Evolutionary conservation across 2,329 filamentous ascomycete species (phyloP), one percentile per base, ranked within the genome.

Genomic region (Orbilia ellipsospora): DNA sequence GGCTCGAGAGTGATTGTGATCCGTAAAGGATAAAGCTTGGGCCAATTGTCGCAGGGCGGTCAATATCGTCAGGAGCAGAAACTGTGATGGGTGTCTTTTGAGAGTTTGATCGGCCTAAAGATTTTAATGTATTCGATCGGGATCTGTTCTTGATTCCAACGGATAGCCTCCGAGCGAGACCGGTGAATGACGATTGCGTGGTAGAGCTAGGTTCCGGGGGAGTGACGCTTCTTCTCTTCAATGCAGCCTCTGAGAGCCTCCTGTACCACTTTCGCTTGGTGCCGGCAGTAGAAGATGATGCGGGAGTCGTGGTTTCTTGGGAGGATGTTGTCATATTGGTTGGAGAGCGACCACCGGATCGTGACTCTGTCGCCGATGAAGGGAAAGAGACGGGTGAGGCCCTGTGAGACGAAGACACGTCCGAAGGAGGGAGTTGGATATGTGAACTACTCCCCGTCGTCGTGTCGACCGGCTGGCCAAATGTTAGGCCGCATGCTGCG

Each of bases 401-500:
- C 8, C 73, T 60, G 10, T 77, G 73, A 36, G 73, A 70, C 18
- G 66, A 76, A 45, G 60, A 62, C 13, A 77, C 66, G 50, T 77
- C 66, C 36, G 54, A 57, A 16, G 6, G 12, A 13, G 65, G 66
- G 36, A 72, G 18, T 51, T 77, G 73, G 13, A 77, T 77, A 48
- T 75, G 72, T 18, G 72, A 69, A 26, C 40, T 69, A 28, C 64
- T 69, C 31, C 31, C 31, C 52, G 59, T 77, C 68, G 64, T 67
- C 70, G 57, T 56, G 8, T 76, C 65, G 54, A 36, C 64, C 66
- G 79, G 79, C 59, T 79, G 75, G 63, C 77, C 79, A 55, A 80
- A 77, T 73, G 79, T 78, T 65, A 79, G 77, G 56, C 79, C 79
- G 67, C 79, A 80, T 76, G 79, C 78, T 76, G 79, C 79, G 65